Evolutionary conservation across 768 basidiomycete species (phyloP).

Genomic region (Tulasnella calospora): DNA sequence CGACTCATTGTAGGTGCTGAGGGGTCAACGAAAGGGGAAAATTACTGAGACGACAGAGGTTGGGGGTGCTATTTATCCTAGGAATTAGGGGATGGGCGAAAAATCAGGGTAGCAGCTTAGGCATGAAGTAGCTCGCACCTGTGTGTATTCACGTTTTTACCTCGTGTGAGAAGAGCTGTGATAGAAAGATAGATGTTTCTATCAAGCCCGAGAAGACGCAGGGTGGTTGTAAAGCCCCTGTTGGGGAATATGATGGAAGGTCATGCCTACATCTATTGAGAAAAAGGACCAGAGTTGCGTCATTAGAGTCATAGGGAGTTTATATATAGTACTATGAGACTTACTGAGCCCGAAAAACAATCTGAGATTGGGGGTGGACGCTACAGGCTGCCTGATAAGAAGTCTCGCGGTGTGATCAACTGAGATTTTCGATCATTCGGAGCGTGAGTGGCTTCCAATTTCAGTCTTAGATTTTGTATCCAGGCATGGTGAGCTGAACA

Average conservation of each 20-base stretch:
- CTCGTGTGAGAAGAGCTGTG: not conserved
- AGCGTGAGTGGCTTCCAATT: not conserved
- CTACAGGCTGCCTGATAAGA: not conserved
- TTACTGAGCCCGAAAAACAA: too few relatives aligned
- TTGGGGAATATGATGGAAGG: not conserved
- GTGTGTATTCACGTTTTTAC: not conserved
- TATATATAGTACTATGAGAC: not conserved
- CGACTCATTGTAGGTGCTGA: not conserved
- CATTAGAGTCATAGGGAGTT: not conserved
- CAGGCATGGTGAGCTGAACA: too few relatives aligned
- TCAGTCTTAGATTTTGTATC: too few relatives aligned
- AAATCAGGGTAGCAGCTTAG: not conserved
- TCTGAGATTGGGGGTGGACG: too few relatives aligned
- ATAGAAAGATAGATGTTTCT: not conserved
- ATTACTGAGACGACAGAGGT: not conserved
- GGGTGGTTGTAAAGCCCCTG: not conserved
- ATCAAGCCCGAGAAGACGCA: not conserved
- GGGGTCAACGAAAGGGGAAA: too few relatives aligned
- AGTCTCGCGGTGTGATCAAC: not conserved
- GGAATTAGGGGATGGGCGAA: not conserved
- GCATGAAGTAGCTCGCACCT: not conserved
- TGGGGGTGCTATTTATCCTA: not conserved
- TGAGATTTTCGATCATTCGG: not conserved
- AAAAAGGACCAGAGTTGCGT: not conserved
- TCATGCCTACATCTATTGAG: not conserved